Evolutionary conservation across 306 rosid species (phyloP).

Genomic region (Quercus bicolor): DNA sequence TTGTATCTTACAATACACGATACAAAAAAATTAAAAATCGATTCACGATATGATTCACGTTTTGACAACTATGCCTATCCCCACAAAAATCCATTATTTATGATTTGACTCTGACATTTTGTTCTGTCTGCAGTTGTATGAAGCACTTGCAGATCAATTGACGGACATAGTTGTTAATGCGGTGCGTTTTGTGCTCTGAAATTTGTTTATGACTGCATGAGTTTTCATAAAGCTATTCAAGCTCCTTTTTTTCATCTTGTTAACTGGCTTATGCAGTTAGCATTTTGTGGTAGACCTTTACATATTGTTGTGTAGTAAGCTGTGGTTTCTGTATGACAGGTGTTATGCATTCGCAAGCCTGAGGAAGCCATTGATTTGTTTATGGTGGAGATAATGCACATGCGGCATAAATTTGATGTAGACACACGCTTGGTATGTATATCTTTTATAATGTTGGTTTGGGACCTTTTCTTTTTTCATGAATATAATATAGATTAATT

Average conservation of each 20-base stretch:
- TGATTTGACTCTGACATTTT: slow-evolving; percentile 1
- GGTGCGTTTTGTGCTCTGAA: slow-evolving; percentile 47
- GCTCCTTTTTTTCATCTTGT: background rate
- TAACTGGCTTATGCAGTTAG: background rate
- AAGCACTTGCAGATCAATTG: slow-evolving; percentile 85
- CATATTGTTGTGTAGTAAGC: slow-evolving; percentile 11
- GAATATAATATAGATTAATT: background rate
- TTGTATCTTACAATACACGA: no score
- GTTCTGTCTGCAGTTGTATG: slow-evolving; percentile 63
- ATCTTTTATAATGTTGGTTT: slow-evolving; percentile 4
- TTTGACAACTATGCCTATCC: background rate
- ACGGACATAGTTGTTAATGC: slow-evolving; percentile 79
- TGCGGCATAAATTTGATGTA: slow-evolving; percentile 93
- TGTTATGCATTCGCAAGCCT: slow-evolving; percentile 81
- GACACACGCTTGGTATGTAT: slow-evolving; percentile 90
- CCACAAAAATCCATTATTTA: background rate
- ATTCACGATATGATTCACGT: no score
- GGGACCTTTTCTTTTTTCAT: background rate
- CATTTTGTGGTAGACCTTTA: slow-evolving; percentile 1
- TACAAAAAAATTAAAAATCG: no score
- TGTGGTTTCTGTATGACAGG: slow-evolving; percentile 42
- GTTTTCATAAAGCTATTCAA: background rate
- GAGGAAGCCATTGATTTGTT: slow-evolving; percentile 87
- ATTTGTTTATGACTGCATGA: background rate
- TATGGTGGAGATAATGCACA: slow-evolving; percentile 99